These are phyloP conservation scores for Yamadazyma sp. DNA, from an alignment of 805 yeast genomes.

Conservation along the genomic window DNA sequence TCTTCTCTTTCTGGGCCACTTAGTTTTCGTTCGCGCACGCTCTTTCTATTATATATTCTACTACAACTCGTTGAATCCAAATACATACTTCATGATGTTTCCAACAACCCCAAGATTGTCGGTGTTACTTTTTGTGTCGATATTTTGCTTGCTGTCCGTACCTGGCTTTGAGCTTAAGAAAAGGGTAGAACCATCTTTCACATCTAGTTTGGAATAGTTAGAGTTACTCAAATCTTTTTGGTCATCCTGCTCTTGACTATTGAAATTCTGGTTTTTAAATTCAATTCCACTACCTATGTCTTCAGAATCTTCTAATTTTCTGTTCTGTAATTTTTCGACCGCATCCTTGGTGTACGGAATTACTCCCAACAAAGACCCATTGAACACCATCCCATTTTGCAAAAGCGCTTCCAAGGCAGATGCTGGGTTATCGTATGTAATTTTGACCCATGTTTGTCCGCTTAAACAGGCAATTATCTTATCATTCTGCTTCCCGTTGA, in stretches of 20 bases:
- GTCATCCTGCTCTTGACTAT: conserved; percentile 6
- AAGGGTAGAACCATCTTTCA: conserved; percentile 40
- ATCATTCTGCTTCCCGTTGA: conserved; percentile 13
- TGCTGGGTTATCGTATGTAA: conserved; percentile 74
- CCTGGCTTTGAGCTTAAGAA: conserved; percentile 33
- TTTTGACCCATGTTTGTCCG: conserved; percentile 88
- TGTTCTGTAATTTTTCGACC: conserved; percentile 56
- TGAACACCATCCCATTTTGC: conserved; percentile 74
- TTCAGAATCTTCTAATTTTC: conserved; percentile 43
- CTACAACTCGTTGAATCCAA: conserved; percentile 47
- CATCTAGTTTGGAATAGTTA: conserved; percentile 32
- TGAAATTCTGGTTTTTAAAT: conserved; percentile 6
- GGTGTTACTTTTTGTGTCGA: conserved; percentile 21
- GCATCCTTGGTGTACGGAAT: conserved; percentile 63
- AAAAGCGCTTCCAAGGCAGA: conserved; percentile 82
- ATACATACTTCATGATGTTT: conserved; percentile 33
- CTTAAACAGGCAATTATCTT: conserved; percentile 64
- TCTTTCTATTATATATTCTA: too few species aligned
- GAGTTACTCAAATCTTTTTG: conserved; percentile 6
- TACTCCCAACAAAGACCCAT: conserved; percentile 66
- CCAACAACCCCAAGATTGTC: conserved; percentile 36
- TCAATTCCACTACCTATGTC: conserved; percentile 46
- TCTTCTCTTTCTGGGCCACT: too few species aligned
- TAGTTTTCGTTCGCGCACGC: too few species aligned
- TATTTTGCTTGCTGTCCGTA: conserved; percentile 19